Evolutionary conservation across 352 stramenopile species (phyloP), one percentile per base, ranked within the genome.

Genomic region (Globisporangium nunn): DNA sequence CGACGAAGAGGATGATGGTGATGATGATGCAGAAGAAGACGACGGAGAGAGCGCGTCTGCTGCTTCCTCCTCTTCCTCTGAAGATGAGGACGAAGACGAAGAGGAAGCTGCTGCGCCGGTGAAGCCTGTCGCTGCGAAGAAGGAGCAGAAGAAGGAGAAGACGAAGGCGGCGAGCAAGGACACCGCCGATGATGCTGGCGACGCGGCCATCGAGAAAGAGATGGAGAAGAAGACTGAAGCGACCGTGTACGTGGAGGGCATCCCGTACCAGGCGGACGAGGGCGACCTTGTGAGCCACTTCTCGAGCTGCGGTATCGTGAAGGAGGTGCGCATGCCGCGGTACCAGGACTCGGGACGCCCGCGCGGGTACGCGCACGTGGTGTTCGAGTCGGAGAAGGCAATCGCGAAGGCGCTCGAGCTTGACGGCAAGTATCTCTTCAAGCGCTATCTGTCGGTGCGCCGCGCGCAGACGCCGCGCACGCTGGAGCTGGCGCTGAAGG

Each of bases 231-330:
- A 94, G 66, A 92, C 81, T 23, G 76, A 87, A 47, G 82, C 81
- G 2, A 94, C 84, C 0, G 81, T 98, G 37, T 98, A 98, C 69
- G 85, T 98, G 41, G 93, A 98, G 72, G 95, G 96, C 29, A 95
- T 99, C 45, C 90, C 95, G 41, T 99, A 98, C 76, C 81, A 87
- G 50, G 82, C 80, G 5, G 88, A 78, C 47, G 90, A 97, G 61
- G 81, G 95, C 14, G 84, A 98, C 58, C 63, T 99, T 10, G 82
- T 90, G 39, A 85, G 67, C 6, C 96, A 98, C 66, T 97, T 98
- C 49, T 74, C 81, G 15, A 71, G 71, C 14, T 96, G 85, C 56
- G 76, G 84, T 10, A 83, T 91, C n/a, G 85, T 98, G 53, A 72
- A 93, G 54, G 87, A 98, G 56, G 67, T 98, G 51, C 87, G 96